Percentiles rank a stretch among this genome's conserved stretches.
phyloP scores from a whole-genome alignment of 257 asterid genomes.

The Ligustrum vulgare region DNA sequence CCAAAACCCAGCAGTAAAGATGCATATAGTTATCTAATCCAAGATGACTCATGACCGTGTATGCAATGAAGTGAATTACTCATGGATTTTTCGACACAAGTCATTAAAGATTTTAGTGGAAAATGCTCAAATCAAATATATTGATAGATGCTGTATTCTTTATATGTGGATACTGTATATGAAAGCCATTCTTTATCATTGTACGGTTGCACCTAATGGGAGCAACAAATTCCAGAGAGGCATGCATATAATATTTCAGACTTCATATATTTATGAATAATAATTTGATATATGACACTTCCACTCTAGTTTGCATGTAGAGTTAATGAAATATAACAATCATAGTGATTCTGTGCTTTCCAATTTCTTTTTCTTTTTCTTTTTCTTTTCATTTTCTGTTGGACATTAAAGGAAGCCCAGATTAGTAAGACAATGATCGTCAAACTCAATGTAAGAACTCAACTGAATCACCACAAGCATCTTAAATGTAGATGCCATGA shows the following conservation, averaged over 20 bases:
- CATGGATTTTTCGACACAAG: background rate
- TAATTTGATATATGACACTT: no score
- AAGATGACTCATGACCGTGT: background rate
- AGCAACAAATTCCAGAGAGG: no score
- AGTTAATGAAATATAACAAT: background rate
- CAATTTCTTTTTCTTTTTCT: background rate
- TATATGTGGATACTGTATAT: background rate
- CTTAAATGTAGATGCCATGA: slow-evolving; percentile 16
- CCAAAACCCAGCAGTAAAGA: background rate
- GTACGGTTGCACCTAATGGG: background rate
- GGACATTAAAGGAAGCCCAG: background rate
- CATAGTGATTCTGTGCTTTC: background rate
- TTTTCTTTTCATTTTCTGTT: background rate
- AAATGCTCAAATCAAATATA: background rate
- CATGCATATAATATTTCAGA: background rate
- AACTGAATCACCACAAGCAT: background rate
- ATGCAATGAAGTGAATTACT: background rate
- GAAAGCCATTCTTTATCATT: background rate
- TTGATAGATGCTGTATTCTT: background rate
- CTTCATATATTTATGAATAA: background rate
- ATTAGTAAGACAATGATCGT: background rate
- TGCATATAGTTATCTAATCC: background rate
- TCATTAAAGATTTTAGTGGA: background rate
- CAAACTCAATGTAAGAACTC: background rate
- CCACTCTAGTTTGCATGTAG: background rate